Evolutionary conservation across 495 filamentous ascomycete species (phyloP).

Genomic region (Penicillium daleae): DNA sequence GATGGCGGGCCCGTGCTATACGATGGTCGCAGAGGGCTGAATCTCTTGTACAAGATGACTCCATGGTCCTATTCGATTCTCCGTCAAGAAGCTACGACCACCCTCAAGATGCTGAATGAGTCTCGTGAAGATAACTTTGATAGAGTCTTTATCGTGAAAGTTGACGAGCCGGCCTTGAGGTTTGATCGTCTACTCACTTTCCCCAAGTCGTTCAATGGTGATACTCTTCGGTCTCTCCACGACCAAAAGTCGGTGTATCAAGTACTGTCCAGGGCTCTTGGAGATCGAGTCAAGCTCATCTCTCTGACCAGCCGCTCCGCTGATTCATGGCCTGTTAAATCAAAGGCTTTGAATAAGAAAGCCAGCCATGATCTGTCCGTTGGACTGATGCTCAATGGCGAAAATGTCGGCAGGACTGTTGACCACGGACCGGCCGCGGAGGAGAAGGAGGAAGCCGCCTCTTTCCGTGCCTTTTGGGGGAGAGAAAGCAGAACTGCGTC

Average conservation of each 20-base stretch:
- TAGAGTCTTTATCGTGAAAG: constrained; percentile 75
- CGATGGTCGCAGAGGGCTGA: constrained; percentile 73
- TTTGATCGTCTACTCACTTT: constrained; percentile 67
- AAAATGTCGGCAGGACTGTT: constrained; percentile 70
- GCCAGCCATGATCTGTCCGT: constrained; percentile 51
- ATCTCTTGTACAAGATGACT: constrained; percentile 91
- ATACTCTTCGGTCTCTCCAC: constrained; percentile 36
- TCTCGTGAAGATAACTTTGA: constrained; percentile 79
- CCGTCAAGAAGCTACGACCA: constrained; percentile 70
- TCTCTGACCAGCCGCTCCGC: constrained; percentile 51
- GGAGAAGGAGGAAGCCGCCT: constrained; percentile 57
- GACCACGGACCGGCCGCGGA: constrained; percentile 88
- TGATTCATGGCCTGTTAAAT: constrained; percentile 40
- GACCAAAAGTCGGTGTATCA: constrained; percentile 54
- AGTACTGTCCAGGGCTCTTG: constrained; percentile 68
- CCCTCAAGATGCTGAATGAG: constrained; percentile 74
- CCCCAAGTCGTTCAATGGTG: constrained; percentile 32
- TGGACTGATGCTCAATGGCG: constrained; percentile 71
- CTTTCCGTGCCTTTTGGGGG: constrained; percentile 58
- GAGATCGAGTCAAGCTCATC: constrained; percentile 72
- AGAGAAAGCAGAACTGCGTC: constrained; percentile 56
- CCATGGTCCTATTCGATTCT: constrained; percentile 76
- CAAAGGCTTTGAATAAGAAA: constrained; percentile 31
- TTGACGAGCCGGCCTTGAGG: constrained; percentile 64
- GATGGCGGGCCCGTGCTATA: constrained; percentile 50